Percentiles rank a stretch among this genome's conserved stretches.
These are phyloP conservation scores for Coemansia sp. DNA, from an alignment of 192 early-diverging fungal species.

Conservation along the genomic window DNA sequence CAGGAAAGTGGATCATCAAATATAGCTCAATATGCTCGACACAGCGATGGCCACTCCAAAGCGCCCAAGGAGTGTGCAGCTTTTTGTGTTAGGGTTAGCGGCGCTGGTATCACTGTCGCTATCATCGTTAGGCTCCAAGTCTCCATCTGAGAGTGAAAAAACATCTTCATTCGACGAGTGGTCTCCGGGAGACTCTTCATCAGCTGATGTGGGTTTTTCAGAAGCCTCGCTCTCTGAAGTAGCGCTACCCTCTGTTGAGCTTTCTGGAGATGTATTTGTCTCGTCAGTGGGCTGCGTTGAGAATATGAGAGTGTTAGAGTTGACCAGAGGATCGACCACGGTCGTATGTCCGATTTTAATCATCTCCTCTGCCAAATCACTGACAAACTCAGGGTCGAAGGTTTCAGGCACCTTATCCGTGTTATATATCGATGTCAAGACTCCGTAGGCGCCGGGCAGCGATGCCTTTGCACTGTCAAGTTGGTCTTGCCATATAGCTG, in stretches of 20 bases:
- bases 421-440: slow-evolving; percentile 19
- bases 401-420: slow-evolving; percentile 19
- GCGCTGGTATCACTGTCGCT: not conserved
- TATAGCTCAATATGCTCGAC: not conserved
- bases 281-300: not conserved
- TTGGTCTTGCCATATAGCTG: slow-evolving; percentile 24
- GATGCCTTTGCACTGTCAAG: slow-evolving; percentile 25
- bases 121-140: not conserved
- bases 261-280: not conserved
- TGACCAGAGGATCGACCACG: slow-evolving; percentile 12
- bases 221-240: not conserved
- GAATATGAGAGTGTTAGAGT: not conserved
- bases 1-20: not conserved
- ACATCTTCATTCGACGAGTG: not conserved
- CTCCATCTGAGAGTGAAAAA: not conserved
- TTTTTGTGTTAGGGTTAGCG: not conserved
- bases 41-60: not conserved
- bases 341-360: slow-evolving; percentile 31
- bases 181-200: not conserved
- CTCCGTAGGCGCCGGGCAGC: slow-evolving; percentile 22
- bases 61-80: not conserved
- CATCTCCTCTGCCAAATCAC: slow-evolving; percentile 31
- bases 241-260: not conserved
- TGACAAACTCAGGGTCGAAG: slow-evolving; percentile 30
- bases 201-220: not conserved